These are phyloP conservation scores for Mycena sp. DNA, from an alignment of 1,284 basidiomycete genomes.

Conservation along the genomic window DNA sequence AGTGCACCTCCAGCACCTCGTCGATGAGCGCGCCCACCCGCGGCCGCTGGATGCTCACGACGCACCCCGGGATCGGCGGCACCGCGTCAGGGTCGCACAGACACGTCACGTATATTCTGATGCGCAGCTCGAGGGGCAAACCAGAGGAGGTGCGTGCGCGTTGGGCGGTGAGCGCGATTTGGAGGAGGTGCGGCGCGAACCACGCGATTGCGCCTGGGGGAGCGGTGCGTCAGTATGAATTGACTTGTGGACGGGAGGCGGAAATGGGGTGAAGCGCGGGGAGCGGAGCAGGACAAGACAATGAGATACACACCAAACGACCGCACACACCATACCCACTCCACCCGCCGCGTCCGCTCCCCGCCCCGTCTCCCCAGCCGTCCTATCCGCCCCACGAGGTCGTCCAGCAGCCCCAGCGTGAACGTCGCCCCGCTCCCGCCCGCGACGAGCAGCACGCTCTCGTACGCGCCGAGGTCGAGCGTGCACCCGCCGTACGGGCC, in stretches of 20 bases:
- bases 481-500: slow-evolving; percentile 74
- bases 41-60: slow-evolving; percentile 57
- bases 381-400: slow-evolving; percentile 65
- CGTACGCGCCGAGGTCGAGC: slow-evolving; percentile 62
- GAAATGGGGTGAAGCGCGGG: background rate
- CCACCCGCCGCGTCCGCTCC: slow-evolving; percentile 59
- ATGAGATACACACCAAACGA: slow-evolving; percentile 57
- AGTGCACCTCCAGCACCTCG: no score
- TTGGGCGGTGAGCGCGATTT: slow-evolving; percentile 64
- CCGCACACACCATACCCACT: slow-evolving; percentile 73
- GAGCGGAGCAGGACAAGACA: background rate
- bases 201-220: slow-evolving; percentile 59
- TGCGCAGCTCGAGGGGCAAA: slow-evolving; percentile 67
- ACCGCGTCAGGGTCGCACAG: slow-evolving; percentile 72
- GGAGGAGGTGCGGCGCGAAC: slow-evolving; percentile 63
- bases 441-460: slow-evolving; percentile 70
- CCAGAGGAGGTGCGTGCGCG: slow-evolving; percentile 50
- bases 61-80: slow-evolving; percentile 68
- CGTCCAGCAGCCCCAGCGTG: slow-evolving; percentile 70
- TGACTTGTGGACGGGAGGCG: background rate
- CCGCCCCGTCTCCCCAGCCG: slow-evolving; percentile 42
- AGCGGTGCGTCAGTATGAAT: background rate
- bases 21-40: slow-evolving; percentile 2
- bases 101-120: slow-evolving; percentile 78
- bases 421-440: slow-evolving; percentile 77